Evolutionary conservation across 805 yeast species (phyloP).

Genomic region (Cyberlindnera maclurae): DNA sequence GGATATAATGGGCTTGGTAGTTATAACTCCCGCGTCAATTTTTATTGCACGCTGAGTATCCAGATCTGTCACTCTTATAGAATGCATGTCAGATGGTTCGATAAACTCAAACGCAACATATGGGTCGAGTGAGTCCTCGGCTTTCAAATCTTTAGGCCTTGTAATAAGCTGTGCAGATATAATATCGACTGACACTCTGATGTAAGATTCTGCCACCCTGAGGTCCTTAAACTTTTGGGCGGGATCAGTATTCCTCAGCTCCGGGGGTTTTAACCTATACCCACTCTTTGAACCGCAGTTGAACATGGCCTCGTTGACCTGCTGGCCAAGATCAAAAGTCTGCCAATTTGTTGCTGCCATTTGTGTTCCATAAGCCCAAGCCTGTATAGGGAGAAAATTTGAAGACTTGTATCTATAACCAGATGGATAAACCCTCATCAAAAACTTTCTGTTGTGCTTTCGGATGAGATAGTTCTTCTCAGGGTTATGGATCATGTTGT

Average conservation of each 20-base stretch:
- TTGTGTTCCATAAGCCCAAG: constrained; percentile 85
- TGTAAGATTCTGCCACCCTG: constrained; percentile 1
- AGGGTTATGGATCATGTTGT: constrained; percentile 56
- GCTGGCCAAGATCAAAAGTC: constrained; percentile 83
- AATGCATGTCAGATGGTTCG: constrained; percentile 31
- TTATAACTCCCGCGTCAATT: constrained; percentile 1
- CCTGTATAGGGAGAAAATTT: constrained; percentile 71
- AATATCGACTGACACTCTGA: constrained; percentile 34
- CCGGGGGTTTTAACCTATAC: constrained; percentile 67
- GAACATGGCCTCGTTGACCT: constrained; percentile 79
- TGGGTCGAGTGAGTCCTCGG: constrained; percentile 47
- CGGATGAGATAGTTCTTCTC: constrained; percentile 47
- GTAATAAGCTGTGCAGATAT: constrained; percentile 87
- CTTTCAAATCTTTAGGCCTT: constrained; percentile 46
- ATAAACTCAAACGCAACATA: constrained; percentile 53
- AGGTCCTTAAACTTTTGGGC: constrained; percentile 18
- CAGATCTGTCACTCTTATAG: constrained; percentile 10
- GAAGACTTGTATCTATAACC: constrained; percentile 67
- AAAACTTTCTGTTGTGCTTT: constrained; percentile 68
- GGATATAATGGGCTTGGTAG: constrained; percentile 34
- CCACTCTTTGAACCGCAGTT: constrained; percentile 56
- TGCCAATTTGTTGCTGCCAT: constrained; percentile 98
- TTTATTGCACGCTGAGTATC: constrained; percentile 1
- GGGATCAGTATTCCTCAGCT: constrained; percentile 26
- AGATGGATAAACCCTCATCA: constrained; percentile 87